Evolutionary conservation across 1,284 basidiomycete genomes (phyloP).

Genomic region (Naganishia liquefaciens): DNA sequence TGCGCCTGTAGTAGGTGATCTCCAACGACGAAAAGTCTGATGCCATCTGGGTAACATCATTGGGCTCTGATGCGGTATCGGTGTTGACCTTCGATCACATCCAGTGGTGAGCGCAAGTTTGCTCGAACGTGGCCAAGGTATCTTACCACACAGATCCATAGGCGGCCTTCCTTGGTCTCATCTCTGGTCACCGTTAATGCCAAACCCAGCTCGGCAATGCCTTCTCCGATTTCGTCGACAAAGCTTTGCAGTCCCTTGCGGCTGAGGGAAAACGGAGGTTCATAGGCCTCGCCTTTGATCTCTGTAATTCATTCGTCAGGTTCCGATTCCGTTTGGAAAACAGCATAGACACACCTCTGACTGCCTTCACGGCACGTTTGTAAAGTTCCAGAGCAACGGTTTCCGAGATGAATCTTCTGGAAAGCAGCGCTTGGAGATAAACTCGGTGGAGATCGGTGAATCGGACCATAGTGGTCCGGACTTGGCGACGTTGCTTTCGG

Average conservation of each 20-base stretch:
- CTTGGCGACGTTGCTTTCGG: too few relatives aligned
- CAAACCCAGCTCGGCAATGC: constrained; percentile 45
- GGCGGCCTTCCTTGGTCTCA: constrained; percentile 40
- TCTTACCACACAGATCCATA: constrained; percentile 44
- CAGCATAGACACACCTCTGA: constrained; percentile 38
- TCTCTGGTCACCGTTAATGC: constrained; percentile 39
- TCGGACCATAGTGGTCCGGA: constrained; percentile 32
- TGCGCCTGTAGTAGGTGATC: constrained; percentile 45
- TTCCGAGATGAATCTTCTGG: constrained; percentile 43
- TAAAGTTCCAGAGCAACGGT: constrained; percentile 47
- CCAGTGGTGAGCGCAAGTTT: background rate
- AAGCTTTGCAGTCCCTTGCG: constrained; percentile 40
- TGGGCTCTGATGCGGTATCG: constrained; percentile 44
- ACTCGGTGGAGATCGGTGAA: constrained; percentile 47
- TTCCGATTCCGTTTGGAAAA: background rate
- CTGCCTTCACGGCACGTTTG: constrained; percentile 42
- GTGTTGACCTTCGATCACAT: constrained; percentile 1
- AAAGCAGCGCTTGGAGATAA: constrained; percentile 48
- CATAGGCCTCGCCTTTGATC: constrained; percentile 36
- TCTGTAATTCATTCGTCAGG: constrained; percentile 31
- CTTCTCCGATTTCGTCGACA: constrained; percentile 39
- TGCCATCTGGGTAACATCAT: constrained; percentile 41
- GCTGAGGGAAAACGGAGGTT: constrained; percentile 37
- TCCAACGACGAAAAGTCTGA: constrained; percentile 48
- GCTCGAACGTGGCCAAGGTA: background rate